Evolutionary conservation across 2,329 filamentous ascomycete genomes (phyloP), one percentile per base, ranked within the genome.

Genomic region (Orbilia blumenaviensis): DNA sequence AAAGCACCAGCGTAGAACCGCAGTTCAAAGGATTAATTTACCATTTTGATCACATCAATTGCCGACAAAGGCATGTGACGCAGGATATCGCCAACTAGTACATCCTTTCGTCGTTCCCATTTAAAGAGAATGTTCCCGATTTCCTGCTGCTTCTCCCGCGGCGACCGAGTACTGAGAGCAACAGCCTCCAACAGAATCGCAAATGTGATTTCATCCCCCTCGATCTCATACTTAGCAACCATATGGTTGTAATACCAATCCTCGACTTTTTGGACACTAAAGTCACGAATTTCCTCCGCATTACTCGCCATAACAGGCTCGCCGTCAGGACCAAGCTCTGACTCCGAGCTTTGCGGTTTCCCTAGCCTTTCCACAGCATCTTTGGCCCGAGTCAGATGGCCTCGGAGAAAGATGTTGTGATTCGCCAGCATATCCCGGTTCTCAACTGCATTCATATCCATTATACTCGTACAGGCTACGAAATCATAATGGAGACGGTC

Each of bases 401-500:
- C 72, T 25, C 58, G 60, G 5, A 76, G 64, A 52, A 76, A 76
- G n/a, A 60, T 52, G 41, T 76, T 76, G 9, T 76, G 72, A n/a
- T 44, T 62, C 23, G 48, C 36, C 23, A 69, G 38, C 64, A 66
- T 52, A 44, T 76, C 72, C 12, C 44, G 46, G 16, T 61, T 36
- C 10, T 46, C 18, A 5, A 27, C 7, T 6, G 63, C 58, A 21
- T 69, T 52, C 4, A 48, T 16, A 21, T 66, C 48, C 48, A 41
- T 42, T 12, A 66, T 41, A 32, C 72, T 76, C 1, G 52, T 69
- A 34, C 62, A 76, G 9, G 36, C 16, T 8, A 76, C 29, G 41
- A 76, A 76, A 32, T 76, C 72, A 36, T 66, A 38, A 32, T 76
- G 72, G 4, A 76, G 72, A 14, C 72, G 72, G n/a, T 54, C 63